Evolutionary conservation across 2,329 filamentous ascomycete species (phyloP).

Genomic region (Fusarium veterinarium): DNA sequence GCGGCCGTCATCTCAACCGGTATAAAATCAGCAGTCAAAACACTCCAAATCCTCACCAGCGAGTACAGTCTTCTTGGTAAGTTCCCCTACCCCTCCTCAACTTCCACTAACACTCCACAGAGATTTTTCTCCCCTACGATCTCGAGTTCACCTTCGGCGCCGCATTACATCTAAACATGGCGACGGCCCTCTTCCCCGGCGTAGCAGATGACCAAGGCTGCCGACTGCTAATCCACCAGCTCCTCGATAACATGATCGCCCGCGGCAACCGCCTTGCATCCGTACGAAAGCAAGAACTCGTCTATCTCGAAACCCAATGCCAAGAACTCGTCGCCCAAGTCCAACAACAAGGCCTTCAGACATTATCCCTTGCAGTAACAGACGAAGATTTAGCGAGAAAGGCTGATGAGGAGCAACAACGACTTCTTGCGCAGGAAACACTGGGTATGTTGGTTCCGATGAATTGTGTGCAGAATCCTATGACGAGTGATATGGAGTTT

Average conservation of each 20-base stretch:
- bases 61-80: constrained; percentile 52
- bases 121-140: constrained; percentile 53
- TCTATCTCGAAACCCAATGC: constrained; percentile 45
- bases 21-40: constrained; percentile 56
- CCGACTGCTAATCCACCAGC: constrained; percentile 39
- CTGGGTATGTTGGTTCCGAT: constrained; percentile 1
- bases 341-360: constrained; percentile 44
- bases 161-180: constrained; percentile 52
- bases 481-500: constrained; percentile 46
- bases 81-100: neutral
- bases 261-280: constrained; percentile 50
- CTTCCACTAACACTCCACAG: constrained; percentile 26
- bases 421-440: neutral
- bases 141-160: constrained; percentile 53
- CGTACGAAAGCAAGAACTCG: constrained; percentile 49
- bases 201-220: constrained; percentile 42
- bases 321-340: constrained; percentile 42
- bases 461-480: constrained; percentile 11
- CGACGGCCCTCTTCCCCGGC: constrained; percentile 50
- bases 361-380: constrained; percentile 30
- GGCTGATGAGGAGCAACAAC: constrained; percentile 1
- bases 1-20: constrained; percentile 52
- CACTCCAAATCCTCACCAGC: constrained; percentile 51
- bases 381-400: constrained; percentile 21
- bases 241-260: constrained; percentile 50